Evolutionary conservation across 2,329 filamentous ascomycete species (phyloP), one percentile per base, ranked within the genome.

Genomic region (Phialophora expanda): DNA sequence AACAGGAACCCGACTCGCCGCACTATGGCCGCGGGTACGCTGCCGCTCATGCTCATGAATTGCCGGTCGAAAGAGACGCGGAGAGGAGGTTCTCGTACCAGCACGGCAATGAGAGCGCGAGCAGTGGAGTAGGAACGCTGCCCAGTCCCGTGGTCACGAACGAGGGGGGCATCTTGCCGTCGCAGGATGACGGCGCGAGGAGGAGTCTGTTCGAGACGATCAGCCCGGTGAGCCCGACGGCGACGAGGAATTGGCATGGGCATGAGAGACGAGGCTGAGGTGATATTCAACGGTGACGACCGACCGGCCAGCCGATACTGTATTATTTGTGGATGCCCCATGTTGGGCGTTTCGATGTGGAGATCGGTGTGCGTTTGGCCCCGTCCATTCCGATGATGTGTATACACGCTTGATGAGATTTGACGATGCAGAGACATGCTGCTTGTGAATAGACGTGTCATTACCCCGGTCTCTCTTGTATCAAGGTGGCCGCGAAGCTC

Each of bases 211-310:
- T 66, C 30, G 41, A 54, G 2, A 56, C 63, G 9, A 63, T 69
- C 4, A 69, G 67, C 56, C 67, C 67, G 2, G 63, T 67, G 14
- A 69, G 62, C 34, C 65, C 67, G 20, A 66, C 65, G 12, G 4
- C 57, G 34, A 62, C 44, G 12, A 50, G 65, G 24, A 34, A 46
- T n/a, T 51, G 34, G 60, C 12, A 55, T n/a, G 26, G 38, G 50
- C 60, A 48, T 14, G 34, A 34, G 50, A 26, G 20, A 3, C 9
- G 20, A 26, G 32, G 14, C 7, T 54, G 59, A 44, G 12, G 14
- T 41, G 38, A n/a, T 41, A 7, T n/a, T 41, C n/a, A n/a, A 7
- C 38, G 38, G n/a, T 44, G 17, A 44, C 11, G 9, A 34, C 32
- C 32, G 3, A 34, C 32, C 9, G 3, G 8, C 32, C 9, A 12